phyloP scores from a whole-genome alignment of 1,284 basidiomycete genomes.

The Puccinia coronata region DNA sequence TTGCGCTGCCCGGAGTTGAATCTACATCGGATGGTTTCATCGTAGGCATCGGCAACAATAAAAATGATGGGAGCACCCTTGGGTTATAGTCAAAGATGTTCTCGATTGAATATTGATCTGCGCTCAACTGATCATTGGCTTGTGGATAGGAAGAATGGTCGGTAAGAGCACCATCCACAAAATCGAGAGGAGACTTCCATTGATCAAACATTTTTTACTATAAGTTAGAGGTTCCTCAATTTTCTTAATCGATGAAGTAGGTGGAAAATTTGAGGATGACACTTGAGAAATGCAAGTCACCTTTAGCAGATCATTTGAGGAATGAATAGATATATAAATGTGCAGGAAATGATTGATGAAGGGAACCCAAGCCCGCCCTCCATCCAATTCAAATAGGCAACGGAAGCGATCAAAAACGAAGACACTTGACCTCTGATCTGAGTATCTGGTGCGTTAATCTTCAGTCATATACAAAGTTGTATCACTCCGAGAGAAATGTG shows the following conservation, averaged over 20 bases:
- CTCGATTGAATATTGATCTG: background rate
- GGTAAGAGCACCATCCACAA: background rate
- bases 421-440: background rate
- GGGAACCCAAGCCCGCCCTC: background rate
- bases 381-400: slow-evolving; percentile 15
- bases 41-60: background rate
- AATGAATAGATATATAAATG: background rate
- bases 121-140: background rate
- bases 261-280: background rate
- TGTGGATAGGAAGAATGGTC: background rate
- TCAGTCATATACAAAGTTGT: slow-evolving; percentile 3
- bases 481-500: slow-evolving; percentile 13
- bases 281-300: background rate
- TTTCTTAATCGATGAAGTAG: background rate
- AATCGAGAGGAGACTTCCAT: slow-evolving; percentile 7
- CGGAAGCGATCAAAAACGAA: background rate
- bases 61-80: background rate
- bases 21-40: background rate
- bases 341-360: background rate
- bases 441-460: slow-evolving; percentile 1
- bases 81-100: background rate
- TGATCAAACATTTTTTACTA: slow-evolving; percentile 8
- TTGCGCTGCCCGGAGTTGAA: background rate
- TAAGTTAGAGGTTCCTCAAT: background rate
- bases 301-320: background rate